A percentile compares a stretch with the other conserved stretches of the same genome.
Evolutionary conservation across 2,329 filamentous ascomycete genomes (phyloP).

Genomic region (Fusarium sp.): DNA sequence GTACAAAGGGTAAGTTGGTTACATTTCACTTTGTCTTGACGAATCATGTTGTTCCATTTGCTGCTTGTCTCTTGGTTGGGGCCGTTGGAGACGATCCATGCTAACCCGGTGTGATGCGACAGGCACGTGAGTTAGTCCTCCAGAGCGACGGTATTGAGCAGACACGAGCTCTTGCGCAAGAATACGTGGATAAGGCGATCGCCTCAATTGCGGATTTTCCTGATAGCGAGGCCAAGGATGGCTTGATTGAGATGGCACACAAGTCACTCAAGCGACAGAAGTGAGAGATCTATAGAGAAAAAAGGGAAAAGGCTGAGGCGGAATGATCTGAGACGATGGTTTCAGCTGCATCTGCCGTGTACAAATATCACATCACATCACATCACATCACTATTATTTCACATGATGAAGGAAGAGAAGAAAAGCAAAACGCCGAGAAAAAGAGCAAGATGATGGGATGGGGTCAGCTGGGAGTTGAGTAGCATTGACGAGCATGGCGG

Average conservation of each 20-base stretch:
- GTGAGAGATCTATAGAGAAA: slow-evolving; percentile 60
- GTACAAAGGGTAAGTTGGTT: slow-evolving; percentile 78
- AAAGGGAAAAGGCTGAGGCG: slow-evolving; percentile 12
- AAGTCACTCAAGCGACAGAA: slow-evolving; percentile 93
- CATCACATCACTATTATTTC: slow-evolving; percentile 34
- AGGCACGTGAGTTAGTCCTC: slow-evolving; percentile 91
- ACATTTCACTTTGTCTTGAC: slow-evolving; percentile 7
- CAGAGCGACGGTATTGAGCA: slow-evolving; percentile 91
- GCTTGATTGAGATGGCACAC: slow-evolving; percentile 91
- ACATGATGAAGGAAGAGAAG: slow-evolving; percentile 11
- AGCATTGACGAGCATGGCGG: slow-evolving; percentile 28
- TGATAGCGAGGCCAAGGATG: slow-evolving; percentile 93
- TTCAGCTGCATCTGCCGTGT: slow-evolving; percentile 32
- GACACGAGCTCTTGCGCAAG: slow-evolving; percentile 89
- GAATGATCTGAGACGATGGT: slow-evolving; percentile 19
- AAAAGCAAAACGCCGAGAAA: slow-evolving; percentile 10
- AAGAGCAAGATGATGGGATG: slow-evolving; percentile 9
- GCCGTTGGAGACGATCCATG: slow-evolving; percentile 34
- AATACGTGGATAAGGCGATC: slow-evolving; percentile 91
- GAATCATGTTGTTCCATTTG: slow-evolving; percentile 34
- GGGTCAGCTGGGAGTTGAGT: slow-evolving; percentile 20
- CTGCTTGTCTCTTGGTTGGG: neutral
- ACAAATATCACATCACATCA: slow-evolving; percentile 41
- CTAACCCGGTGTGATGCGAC: slow-evolving; percentile 38
- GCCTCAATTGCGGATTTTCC: slow-evolving; percentile 88